Evolutionary conservation across 2,329 filamentous ascomycete genomes (phyloP).

Genomic region (Colletotrichum sidae): DNA sequence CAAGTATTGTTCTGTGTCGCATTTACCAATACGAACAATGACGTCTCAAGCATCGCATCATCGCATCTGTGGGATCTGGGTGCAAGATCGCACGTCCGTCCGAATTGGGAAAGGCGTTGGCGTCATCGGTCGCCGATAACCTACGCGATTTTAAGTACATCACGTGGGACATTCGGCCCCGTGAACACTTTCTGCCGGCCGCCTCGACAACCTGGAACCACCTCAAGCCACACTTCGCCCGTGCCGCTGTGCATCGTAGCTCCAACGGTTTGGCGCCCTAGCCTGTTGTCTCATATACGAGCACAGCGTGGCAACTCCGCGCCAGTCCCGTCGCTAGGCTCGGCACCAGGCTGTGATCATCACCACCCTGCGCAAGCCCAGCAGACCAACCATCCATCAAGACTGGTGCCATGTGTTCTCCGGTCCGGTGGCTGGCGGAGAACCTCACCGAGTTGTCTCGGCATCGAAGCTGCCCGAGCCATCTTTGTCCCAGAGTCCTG

Average conservation of each 20-base stretch:
- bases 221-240: constrained; percentile 24
- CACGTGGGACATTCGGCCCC: constrained; percentile 26
- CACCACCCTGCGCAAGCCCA: constrained; percentile 11
- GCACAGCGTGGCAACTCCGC: not conserved
- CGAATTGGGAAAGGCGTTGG: constrained; percentile 25
- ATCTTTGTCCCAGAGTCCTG: no score
- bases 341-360: not conserved
- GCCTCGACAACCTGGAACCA: constrained; percentile 27
- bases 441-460: no score
- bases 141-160: constrained; percentile 8
- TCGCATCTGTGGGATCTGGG: not conserved
- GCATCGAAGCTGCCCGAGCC: no score
- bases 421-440: constrained; percentile 3
- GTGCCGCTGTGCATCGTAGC: constrained; percentile 1
- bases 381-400: not conserved
- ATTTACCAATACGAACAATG: not conserved
- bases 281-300: not conserved
- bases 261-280: constrained; percentile 18
- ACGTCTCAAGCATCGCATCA: not conserved
- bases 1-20: not conserved
- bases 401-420: constrained; percentile 7
- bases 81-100: constrained; percentile 15
- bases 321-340: constrained; percentile 13
- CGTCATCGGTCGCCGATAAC: constrained; percentile 28
- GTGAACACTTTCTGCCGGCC: constrained; percentile 23